Evolutionary conservation across 2,329 filamentous ascomycete genomes (phyloP).

Genomic region (Claviceps quebecensis): DNA sequence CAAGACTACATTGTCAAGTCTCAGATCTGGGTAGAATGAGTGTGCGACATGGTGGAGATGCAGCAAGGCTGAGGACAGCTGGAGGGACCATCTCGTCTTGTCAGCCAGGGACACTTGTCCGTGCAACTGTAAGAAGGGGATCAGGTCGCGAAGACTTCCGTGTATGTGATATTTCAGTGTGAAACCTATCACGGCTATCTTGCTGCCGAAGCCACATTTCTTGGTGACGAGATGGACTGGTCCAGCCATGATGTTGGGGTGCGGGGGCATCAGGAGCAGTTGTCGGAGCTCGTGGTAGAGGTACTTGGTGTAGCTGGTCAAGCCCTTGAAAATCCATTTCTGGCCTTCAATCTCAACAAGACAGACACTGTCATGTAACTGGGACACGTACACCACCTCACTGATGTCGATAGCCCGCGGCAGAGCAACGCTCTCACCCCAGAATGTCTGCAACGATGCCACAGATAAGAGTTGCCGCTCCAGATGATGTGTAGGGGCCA

Average conservation of each 20-base stretch:
- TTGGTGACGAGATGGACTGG: conserved; percentile 43
- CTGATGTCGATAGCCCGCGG: conserved; percentile 35
- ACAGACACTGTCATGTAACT: conserved; percentile 46
- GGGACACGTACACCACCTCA: conserved; percentile 33
- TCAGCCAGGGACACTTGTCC: conserved; percentile 25
- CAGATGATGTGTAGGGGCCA: conserved; percentile 37
- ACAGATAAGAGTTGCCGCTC: conserved; percentile 37
- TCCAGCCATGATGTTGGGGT: conserved; percentile 36
- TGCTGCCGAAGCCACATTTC: conserved; percentile 39
- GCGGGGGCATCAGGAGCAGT: conserved; percentile 36
- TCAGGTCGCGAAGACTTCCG: conserved; percentile 40
- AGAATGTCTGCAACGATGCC: conserved; percentile 26
- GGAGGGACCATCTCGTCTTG: conserved; percentile 39
- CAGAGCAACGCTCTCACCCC: conserved; percentile 26
- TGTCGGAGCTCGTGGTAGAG: conserved; percentile 47
- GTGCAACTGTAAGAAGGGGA: conserved; percentile 37
- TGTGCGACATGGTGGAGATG: conserved; percentile 32
- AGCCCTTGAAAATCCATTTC: conserved; percentile 42
- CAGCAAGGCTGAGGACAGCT: conserved; percentile 36
- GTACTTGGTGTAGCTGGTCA: conserved; percentile 43
- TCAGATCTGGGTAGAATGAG: conserved; percentile 44
- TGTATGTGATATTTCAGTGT: conserved; percentile 37
- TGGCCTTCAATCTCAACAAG: conserved; percentile 30
- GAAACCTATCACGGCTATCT: conserved; percentile 42
- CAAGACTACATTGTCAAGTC: conserved; percentile 45